Evolutionary conservation across 1,139 yeast species (phyloP).

Genomic region (Zygosaccharomyces pseudobailii): DNA sequence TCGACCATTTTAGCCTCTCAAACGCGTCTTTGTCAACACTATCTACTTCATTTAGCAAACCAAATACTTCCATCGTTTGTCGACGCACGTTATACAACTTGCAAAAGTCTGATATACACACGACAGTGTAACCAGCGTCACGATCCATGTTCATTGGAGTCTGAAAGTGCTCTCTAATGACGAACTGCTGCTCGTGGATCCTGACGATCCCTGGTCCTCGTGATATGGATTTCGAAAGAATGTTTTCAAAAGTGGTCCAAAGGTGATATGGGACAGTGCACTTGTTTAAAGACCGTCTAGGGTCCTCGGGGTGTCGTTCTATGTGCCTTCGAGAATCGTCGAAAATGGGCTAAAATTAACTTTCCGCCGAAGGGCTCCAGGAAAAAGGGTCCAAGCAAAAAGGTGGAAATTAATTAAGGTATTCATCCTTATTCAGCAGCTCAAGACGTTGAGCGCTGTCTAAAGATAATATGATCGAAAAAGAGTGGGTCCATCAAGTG

Average conservation of each 20-base stretch:
- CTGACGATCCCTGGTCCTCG: neutral
- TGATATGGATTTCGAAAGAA: neutral
- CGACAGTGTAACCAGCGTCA: neutral
- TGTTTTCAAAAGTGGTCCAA: neutral
- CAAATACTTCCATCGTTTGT: constrained; percentile 10
- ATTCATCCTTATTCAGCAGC: too few relatives aligned
- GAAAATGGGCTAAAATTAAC: neutral
- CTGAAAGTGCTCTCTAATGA: too few relatives aligned
- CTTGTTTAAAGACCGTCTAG: neutral
- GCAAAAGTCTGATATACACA: neutral
- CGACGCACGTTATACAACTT: constrained; percentile 14
- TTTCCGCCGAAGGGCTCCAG: neutral
- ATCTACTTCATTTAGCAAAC: constrained; percentile 12
- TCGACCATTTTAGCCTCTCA: neutral
- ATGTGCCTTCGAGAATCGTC: neutral
- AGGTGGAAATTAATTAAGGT: neutral
- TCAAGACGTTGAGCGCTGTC: neutral
- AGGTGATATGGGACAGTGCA: neutral
- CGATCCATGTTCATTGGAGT: neutral
- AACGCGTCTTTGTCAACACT: constrained; percentile 9
- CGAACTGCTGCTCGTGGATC: neutral
- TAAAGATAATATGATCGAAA: neutral
- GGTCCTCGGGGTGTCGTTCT: neutral
- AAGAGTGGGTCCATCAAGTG: constrained; percentile 24
- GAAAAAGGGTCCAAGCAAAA: neutral